Percentiles rank a stretch among this genome's conserved stretches.
Conservation (phyloP, 257 asterid species). For the Capsicum pubescens region DNA sequence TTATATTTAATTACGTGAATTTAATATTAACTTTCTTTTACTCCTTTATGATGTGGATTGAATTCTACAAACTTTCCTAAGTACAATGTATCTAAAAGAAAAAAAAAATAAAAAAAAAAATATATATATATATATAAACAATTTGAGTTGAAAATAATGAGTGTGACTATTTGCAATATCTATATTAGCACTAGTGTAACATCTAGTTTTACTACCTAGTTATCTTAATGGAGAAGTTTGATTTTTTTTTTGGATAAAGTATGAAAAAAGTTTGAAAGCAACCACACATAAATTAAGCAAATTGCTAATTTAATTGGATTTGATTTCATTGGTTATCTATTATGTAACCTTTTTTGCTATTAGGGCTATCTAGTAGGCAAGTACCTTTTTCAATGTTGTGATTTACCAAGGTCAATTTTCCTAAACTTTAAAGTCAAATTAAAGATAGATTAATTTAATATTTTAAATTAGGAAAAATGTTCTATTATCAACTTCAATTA, state of each 20-base stretch:
- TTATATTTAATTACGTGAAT: neutral
- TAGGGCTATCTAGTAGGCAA: neutral
- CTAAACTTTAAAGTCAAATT: no score
- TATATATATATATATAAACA: neutral
- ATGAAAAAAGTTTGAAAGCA: neutral
- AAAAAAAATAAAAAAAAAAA: no score
- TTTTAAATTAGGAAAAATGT: no score
- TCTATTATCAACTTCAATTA: no score
- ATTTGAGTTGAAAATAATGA: conserved; percentile 8
- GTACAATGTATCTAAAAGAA: neutral
- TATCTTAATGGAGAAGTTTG: neutral
- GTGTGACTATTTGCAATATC: neutral
- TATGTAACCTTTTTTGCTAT: neutral
- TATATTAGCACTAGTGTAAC: neutral
- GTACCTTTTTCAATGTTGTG: no score
- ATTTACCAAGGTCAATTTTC: no score
- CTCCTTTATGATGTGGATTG: neutral
- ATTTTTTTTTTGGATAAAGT: neutral
- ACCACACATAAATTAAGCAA: neutral
- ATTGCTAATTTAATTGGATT: neutral
- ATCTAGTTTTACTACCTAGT: neutral
- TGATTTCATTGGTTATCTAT: neutral
- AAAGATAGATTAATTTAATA: no score
- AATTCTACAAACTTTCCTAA: neutral
- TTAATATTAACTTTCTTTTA: neutral